Conservation (phyloP, 2,329 filamentous ascomycete species). For the Alternaria rosae region DNA sequence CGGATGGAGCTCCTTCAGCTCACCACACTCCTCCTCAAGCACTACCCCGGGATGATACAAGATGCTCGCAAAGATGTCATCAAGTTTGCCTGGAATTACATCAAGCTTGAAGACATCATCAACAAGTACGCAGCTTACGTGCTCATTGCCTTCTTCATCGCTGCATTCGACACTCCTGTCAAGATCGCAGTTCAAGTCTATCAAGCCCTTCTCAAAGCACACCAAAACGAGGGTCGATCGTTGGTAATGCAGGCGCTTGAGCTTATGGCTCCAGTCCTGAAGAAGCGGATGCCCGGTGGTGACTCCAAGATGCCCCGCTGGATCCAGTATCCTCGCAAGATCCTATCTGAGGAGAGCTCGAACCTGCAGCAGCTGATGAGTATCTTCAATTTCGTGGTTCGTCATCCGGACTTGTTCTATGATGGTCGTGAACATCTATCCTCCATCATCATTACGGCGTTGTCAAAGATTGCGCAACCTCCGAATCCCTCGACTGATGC, state of each 20-base stretch:
- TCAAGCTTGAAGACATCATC: conserved; percentile 93
- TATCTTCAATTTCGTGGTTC: conserved; percentile 96
- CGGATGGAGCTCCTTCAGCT: conserved; percentile 95
- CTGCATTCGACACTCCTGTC: conserved; percentile 91
- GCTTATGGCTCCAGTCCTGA: conserved; percentile 91
- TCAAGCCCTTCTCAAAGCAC: conserved; percentile 85
- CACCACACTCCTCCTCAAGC: conserved; percentile 93
- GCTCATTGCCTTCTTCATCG: conserved; percentile 96
- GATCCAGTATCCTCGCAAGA: conserved; percentile 88
- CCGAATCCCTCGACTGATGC: conserved; percentile 88
- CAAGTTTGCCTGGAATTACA: conserved; percentile 99
- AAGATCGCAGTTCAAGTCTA: conserved; percentile 98
- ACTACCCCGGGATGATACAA: conserved; percentile 85
- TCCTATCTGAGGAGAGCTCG: conserved; percentile 90
- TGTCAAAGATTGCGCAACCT: conserved; percentile 85
- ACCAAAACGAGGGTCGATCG: conserved; percentile 91
- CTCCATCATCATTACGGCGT: conserved; percentile 83
- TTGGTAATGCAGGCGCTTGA: conserved; percentile 94
- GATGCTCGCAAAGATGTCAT: conserved; percentile 97
- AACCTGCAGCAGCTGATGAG: conserved; percentile 95
- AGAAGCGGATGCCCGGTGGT: conserved; percentile 75
- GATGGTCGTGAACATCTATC: conserved; percentile 93
- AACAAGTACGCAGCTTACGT: conserved; percentile 99
- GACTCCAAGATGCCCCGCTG: conserved; percentile 81
- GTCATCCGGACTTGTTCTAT: conserved; percentile 92